These are phyloP conservation scores for Obelidium mucronatum DNA, from an alignment of 192 early-diverging fungal species.

Conservation along the genomic window DNA sequence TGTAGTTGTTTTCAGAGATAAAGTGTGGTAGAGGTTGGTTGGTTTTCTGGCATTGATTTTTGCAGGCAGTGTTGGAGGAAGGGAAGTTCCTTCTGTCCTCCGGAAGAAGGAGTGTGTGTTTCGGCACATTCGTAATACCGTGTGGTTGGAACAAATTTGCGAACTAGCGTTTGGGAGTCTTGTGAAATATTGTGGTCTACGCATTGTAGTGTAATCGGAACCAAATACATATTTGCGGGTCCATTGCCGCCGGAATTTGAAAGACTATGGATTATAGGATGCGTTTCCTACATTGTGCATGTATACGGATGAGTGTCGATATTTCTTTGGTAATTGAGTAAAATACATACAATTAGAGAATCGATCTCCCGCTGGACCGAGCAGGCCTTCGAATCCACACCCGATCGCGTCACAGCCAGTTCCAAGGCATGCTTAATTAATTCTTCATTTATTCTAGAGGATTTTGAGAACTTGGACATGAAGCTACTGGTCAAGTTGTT, in stretches of 20 bases:
- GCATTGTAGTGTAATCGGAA: slow-evolving; percentile 17
- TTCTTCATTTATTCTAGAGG: neutral
- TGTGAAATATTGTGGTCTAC: slow-evolving; percentile 12
- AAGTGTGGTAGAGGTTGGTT: neutral
- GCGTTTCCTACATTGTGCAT: too few species aligned
- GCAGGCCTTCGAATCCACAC: neutral
- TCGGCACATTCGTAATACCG: too few species aligned
- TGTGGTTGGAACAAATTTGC: slow-evolving; percentile 7
- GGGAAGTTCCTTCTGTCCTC: too few species aligned
- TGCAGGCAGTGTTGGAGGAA: too few species aligned
- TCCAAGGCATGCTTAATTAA: neutral
- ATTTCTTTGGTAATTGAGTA: neutral
- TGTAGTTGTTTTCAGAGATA: neutral
- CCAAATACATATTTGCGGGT: neutral
- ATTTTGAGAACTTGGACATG: neutral
- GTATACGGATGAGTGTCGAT: neutral
- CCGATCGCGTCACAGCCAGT: neutral
- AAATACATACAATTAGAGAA: slow-evolving; percentile 2
- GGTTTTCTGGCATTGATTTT: too few species aligned
- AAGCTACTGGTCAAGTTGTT: neutral
- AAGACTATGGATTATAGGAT: neutral
- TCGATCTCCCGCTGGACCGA: slow-evolving; percentile 4
- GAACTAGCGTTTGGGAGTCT: neutral
- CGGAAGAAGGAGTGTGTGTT: too few species aligned
- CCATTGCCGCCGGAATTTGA: neutral